Base-by-base conservation (phyloP, 1,284 basidiomycete genomes). In the Termitomyces sp. region DNA sequence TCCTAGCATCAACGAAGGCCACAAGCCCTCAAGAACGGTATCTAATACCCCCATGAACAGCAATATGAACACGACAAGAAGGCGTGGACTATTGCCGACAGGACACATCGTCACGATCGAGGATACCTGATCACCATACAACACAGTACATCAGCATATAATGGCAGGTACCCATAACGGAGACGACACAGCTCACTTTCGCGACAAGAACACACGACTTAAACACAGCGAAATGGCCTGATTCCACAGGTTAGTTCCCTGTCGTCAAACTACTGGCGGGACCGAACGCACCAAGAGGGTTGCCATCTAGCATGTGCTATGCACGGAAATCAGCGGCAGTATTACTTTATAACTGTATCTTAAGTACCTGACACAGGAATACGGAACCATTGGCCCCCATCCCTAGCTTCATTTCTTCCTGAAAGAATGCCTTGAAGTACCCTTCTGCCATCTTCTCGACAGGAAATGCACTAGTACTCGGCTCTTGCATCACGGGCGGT, bases 331-430 rank as follows among this genome's bases (percentile, higher is more conserved):
- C 39, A 47, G 17, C 43, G 30, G 19, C 21, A 8, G 13, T 26
- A 28, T 15, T n/a, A 9, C 30, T 9, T 13, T 9, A 15, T 13
- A 1, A 10, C 2, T n/a, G 40, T 19, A 26, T 48, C 46, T 17
- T 39, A 65, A 80, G 24, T 54, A 90, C 89, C 75, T 90, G 88
- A 64, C 92, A 94, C 4, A 94, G 73, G 67, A 79, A 96, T 0
- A 98, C 94, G 33, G 80, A 88, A 0, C 94, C 94, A 63, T 93
- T 92, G 0, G 94, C 94, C 41, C 94, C 94, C 82, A 94, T 93
- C 0, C 94, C 94, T 1, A 96, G 75, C 51, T 85, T 82, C 57
- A 81, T 82, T 59, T 95, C 91, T 64, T 95, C 92, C 58, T 87
- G 81, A 65, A 97, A 96, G 74, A 95, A 96, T 0, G 91, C 80